Base-by-base conservation (phyloP, 208 protist species). In the Trypanosoma lewisi region DNA sequence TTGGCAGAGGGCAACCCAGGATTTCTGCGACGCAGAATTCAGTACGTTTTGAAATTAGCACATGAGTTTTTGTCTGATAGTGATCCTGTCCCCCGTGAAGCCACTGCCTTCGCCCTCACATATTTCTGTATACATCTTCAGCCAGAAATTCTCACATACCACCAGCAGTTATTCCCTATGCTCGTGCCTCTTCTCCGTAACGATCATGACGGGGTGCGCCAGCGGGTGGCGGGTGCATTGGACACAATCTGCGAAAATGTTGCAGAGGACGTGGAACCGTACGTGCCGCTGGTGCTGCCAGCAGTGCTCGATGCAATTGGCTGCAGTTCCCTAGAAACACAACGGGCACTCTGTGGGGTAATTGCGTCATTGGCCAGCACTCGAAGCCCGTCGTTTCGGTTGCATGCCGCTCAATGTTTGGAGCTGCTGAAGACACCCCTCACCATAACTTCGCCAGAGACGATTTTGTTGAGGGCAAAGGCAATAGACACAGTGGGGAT, bases 201-300 rank as follows among this genome's bases (percentile, higher is more conserved):
- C 54, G 28, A 68, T 39, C 71, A 67, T 50, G 83, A 91, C 49
- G 76, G 70, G 12, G 87, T 96, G 11, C 80, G 87, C 1, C 78
- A 77, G 42, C 80, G 83, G 58, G 79, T 79, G 23, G 83, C 84
- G 4, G 63, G 77, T n/a, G 81, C 84, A 31, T 77, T 96, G 9
- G 90, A 93, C 66, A 80, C 77, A 28, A 57, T 93, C 16, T 88
- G 83, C 64, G 90, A 96, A 64, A 85, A 92, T 65, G 58, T 96
- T 3, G 73, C 67, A 27, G 87, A 93, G 57, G 76, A 93, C 27
- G 61, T 94, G 34, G 81, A 93, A 61, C 81, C 81, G 21, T 94
- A 94, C 69, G 76, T 93, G 30, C 50, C 66, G 14, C 34, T 63
- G 42, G 47, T 96, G 55, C 60, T 96, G 39, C 77, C 78, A 17